Base-by-base conservation (phyloP, 768 basidiomycete genomes). In the Amanita subjunquillea region DNA sequence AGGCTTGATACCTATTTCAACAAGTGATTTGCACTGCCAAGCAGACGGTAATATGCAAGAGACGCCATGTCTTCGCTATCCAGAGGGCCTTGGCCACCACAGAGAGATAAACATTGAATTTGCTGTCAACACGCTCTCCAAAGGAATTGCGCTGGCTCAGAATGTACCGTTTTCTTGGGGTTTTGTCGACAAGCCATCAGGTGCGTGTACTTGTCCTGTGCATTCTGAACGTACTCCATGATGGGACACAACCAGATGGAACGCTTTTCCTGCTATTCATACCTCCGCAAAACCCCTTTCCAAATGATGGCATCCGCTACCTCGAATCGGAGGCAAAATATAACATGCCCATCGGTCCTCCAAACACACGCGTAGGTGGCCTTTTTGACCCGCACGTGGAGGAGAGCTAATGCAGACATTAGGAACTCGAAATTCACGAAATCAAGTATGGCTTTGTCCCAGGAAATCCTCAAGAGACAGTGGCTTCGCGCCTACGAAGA, bases 401-500 rank as follows among this genome's bases (percentile, higher is more conserved):
- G n/a, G 41, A 25, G 23, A 42, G 27, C 23, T 20, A 48, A 38
- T 22, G 34, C 34, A 34, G 43, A 42, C n/a, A 38, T 36, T 53
- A 89, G 86, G 89, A 91, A 65, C 73, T 92, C 13, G 90, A 91
- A 68, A 74, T 91, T 1, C 63, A 71, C 51, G 89, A 92, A 64
- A 65, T 77, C 25, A 89, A 85, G 62, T 82, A 67, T 59, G 89
- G 90, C 2, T 92, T 88, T 63, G 65, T 87, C n/a, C 89, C 89
- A 13, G 76, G 75, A 39, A 69, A 72, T 10, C 44, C 44, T 2
- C 68, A 69, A 40, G 89, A 91, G 56, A 62, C 70, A 7, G 70
- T 62, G 54, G 88, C 90, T 29, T 85, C 75, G 65, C 81, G 88
- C 13, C 62, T 81, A 44, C 77, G 90, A 45, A 71, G 87, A 46